Percentiles rank a stretch among this genome's conserved stretches.
Conservation (phyloP, 1,284 basidiomycete genomes). For the Pseudozyma thailandica region DNA sequence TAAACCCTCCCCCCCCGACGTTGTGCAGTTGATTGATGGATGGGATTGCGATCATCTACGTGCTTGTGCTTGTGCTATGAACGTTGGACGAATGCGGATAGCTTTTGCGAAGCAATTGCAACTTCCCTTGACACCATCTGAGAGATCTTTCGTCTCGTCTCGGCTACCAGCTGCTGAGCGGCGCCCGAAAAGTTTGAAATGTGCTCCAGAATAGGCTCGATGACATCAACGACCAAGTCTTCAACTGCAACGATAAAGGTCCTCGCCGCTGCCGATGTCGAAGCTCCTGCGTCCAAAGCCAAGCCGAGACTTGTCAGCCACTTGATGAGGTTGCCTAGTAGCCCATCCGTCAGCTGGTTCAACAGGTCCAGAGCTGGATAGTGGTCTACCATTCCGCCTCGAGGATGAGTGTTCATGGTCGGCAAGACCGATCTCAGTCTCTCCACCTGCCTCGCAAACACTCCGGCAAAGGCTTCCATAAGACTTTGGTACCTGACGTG, state of each 20-base stretch:
- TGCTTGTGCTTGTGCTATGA: slow-evolving; percentile 1
- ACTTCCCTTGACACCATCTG: background rate
- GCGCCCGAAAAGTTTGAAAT: background rate
- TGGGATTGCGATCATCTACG: background rate
- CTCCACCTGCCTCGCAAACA: slow-evolving; percentile 5
- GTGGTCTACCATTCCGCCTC: background rate
- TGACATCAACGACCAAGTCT: background rate
- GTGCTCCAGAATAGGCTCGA: background rate
- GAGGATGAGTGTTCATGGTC: background rate
- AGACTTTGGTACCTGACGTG: slow-evolving; percentile 34
- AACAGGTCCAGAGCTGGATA: too few relatives aligned
- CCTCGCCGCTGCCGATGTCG: background rate
- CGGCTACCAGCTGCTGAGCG: background rate
- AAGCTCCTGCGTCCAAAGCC: background rate
- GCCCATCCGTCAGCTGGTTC: background rate
- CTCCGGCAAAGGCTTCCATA: slow-evolving; percentile 16
- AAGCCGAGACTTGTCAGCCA: slow-evolving; percentile 2
- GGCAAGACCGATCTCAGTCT: slow-evolving; percentile 17
- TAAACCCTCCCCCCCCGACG: too few relatives aligned
- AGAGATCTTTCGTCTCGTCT: background rate
- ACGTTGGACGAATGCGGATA: background rate
- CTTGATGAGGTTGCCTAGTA: slow-evolving; percentile 8
- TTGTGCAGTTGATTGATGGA: background rate
- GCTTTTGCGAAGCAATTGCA: background rate
- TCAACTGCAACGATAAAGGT: slow-evolving; percentile 4